Percentiles rank a stretch among this genome's conserved stretches.
Conservation (phyloP, 257 asterid genomes). For the Forsythia viridissima region DNA sequence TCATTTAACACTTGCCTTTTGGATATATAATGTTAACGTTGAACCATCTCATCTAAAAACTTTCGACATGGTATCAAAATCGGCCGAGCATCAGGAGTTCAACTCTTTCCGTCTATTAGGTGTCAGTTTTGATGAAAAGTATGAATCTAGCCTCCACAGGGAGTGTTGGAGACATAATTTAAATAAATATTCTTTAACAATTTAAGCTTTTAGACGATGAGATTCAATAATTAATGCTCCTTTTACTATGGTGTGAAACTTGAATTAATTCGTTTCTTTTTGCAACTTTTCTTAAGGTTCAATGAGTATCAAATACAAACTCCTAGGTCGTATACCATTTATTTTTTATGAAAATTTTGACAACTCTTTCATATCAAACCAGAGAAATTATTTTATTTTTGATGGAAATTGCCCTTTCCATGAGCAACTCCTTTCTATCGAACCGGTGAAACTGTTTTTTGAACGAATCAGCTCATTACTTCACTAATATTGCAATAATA, state of each 20-base stretch:
- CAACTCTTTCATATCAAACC: neutral
- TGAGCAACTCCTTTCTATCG: neutral
- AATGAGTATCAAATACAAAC: neutral
- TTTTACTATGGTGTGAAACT: neutral
- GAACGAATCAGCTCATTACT: neutral
- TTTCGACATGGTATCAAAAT: neutral
- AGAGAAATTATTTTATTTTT: neutral
- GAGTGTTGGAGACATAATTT: neutral
- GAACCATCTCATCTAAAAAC: neutral
- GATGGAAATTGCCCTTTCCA: too few species aligned
- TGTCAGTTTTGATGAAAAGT: too few species aligned
- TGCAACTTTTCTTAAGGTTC: neutral
- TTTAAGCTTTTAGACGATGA: neutral
- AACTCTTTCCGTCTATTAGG: neutral
- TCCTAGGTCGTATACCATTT: neutral
- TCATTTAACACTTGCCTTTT: too few species aligned
- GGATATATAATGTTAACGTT: neutral
- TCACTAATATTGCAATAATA: too few species aligned
- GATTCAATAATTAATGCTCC: neutral
- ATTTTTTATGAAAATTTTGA: too few species aligned
- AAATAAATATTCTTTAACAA: neutral
- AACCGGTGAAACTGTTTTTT: neutral
- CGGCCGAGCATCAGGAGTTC: neutral
- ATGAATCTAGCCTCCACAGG: too few species aligned
- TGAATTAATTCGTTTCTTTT: neutral